Percentiles rank a stretch among this genome's conserved stretches.
These are phyloP conservation scores for Boechera retrofracta DNA, from an alignment of 345 rosid genomes.

Conservation along the genomic window DNA sequence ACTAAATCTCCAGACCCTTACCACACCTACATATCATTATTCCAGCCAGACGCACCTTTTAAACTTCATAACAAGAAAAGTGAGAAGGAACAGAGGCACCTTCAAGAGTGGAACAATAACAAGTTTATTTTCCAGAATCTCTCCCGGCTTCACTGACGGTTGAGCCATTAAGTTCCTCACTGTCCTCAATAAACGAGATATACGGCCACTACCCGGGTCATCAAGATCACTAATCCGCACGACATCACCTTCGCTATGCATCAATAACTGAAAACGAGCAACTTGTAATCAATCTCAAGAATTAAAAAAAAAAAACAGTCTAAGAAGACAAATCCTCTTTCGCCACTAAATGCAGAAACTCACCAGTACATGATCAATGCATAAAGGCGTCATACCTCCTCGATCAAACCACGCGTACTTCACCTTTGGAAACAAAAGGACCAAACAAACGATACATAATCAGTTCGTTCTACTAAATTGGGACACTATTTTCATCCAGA, in stretches of 20 bases:
- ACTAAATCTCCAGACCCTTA: neutral
- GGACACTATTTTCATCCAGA: neutral
- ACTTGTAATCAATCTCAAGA: conserved; percentile 18
- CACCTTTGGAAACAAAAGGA: conserved; percentile 44
- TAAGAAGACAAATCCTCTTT: neutral
- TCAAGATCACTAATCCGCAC: conserved; percentile 54
- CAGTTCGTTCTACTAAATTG: neutral
- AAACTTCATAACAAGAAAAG: conserved; percentile 7
- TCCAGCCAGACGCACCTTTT: neutral
- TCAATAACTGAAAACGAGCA: conserved; percentile 56
- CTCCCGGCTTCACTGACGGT: conserved; percentile 49
- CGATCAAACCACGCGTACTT: conserved; percentile 73
- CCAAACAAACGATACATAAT: neutral
- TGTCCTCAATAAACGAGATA: conserved; percentile 61
- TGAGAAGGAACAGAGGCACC: conserved; percentile 47
- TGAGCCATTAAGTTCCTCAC: conserved; percentile 59
- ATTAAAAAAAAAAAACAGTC: neutral
- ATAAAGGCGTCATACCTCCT: conserved; percentile 81
- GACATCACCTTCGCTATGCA: conserved; percentile 85
- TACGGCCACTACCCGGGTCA: conserved; percentile 58
- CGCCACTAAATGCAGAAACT: conserved; percentile 37
- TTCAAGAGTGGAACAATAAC: conserved; percentile 60
- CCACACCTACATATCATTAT: neutral
- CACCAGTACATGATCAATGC: conserved; percentile 84
- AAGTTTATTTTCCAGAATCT: conserved; percentile 53